These are phyloP conservation scores for Graphilbum ipis-grandicollis DNA, from an alignment of 2,329 filamentous ascomycete species.

Conservation along the genomic window DNA sequence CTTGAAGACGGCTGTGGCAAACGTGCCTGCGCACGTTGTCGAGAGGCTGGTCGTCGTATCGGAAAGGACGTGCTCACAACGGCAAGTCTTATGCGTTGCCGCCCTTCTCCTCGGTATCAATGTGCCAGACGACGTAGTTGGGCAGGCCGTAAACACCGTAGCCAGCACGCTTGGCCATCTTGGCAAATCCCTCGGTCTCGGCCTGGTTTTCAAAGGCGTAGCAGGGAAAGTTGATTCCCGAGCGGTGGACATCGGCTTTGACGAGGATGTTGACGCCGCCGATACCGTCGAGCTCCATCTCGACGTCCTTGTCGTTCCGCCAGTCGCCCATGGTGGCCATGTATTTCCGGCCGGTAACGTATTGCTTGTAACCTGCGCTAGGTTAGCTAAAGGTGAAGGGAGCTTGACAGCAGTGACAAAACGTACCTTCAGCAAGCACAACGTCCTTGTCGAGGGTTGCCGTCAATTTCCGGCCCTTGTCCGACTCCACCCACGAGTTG, in stretches of 20 bases:
- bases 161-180: conserved; percentile 93
- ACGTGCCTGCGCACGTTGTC: too few relatives aligned
- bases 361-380: conserved; percentile 84
- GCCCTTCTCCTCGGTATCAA: conserved; percentile 88
- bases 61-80: too few relatives aligned
- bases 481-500: conserved; percentile 95
- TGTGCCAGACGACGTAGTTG: conserved; percentile 98
- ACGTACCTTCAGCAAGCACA: conserved; percentile 74
- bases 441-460: conserved; percentile 58
- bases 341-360: conserved; percentile 74
- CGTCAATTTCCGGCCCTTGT: conserved; percentile 63
- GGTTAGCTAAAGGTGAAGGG: too few relatives aligned
- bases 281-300: conserved; percentile 86
- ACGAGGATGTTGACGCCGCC: conserved; percentile 95
- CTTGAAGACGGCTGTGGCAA: too few relatives aligned
- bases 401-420: too few relatives aligned
- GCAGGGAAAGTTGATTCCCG: conserved; percentile 91
- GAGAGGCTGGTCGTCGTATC: too few relatives aligned
- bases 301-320: conserved; percentile 78
- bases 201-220: conserved; percentile 98
- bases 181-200: conserved; percentile 95
- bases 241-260: conserved; percentile 92
- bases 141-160: conserved; percentile 85
- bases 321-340: conserved; percentile 88
- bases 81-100: conserved; percentile 44